A percentile compares a stretch with the other conserved stretches of the same genome.
Conservation (phyloP, 2,329 filamentous ascomycete species). For the Pseudonectria foliicola region DNA sequence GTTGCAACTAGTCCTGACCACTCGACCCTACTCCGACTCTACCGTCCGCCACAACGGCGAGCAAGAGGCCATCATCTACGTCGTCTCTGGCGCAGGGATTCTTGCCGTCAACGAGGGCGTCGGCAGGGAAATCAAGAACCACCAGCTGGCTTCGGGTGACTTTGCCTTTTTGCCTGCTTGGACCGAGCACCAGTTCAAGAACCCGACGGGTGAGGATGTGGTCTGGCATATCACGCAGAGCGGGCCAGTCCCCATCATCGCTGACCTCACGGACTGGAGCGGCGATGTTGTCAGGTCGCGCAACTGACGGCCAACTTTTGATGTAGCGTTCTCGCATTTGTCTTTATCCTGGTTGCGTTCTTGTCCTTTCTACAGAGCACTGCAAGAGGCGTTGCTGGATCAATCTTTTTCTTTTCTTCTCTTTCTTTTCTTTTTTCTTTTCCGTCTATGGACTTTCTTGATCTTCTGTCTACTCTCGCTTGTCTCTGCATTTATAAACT, state of each 20-base stretch:
- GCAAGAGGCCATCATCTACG: constrained; percentile 67
- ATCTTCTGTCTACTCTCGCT: too few species aligned
- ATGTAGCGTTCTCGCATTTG: not conserved
- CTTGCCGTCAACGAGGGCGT: constrained; percentile 53
- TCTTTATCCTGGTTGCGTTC: not conserved
- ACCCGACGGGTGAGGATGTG: constrained; percentile 53
- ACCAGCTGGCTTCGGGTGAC: constrained; percentile 55
- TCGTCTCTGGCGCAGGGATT: constrained; percentile 52
- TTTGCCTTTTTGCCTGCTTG: constrained; percentile 64
- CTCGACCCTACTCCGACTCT: constrained; percentile 54
- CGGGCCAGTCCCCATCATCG: constrained; percentile 53
- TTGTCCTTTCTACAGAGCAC: constrained; percentile 2
- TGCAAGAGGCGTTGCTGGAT: too few species aligned
- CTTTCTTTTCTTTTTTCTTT: too few species aligned
- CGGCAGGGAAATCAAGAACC: constrained; percentile 41
- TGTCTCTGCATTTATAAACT: too few species aligned
- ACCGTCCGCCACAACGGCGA: constrained; percentile 63
- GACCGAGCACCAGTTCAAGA: constrained; percentile 64
- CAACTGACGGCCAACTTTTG: constrained; percentile 4
- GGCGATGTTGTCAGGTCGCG: constrained; percentile 32
- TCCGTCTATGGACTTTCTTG: too few species aligned
- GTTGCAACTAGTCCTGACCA: constrained; percentile 46
- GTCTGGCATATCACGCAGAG: constrained; percentile 61
- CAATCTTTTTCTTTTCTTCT: too few species aligned
- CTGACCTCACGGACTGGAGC: constrained; percentile 57